Base-by-base conservation (phyloP, 805 yeast genomes). In the Candida maris region DNA sequence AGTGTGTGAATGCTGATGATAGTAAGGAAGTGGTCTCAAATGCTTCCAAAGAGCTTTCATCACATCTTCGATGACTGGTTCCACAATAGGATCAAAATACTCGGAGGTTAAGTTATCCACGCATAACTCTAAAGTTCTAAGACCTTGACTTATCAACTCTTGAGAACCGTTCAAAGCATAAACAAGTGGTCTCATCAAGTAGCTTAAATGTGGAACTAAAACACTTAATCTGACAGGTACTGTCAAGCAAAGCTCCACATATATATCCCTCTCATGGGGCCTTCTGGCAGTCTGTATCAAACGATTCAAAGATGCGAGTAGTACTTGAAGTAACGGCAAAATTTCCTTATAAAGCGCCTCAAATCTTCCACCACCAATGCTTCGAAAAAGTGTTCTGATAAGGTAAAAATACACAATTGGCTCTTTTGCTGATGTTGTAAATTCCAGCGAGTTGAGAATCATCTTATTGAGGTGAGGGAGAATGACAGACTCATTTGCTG, bases 21-120 rank as follows among this genome's bases (percentile, higher is more conserved):
- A 86, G 56, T 87, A 88, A 0, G 99, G 97, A 23, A 89, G 73
- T 2, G 99, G 98, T 51, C 80, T 80, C 47, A 93, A 62, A 49
- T 91, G 93, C 44, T 77, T 81, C 91, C 96, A 93, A 22, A 93
- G 67, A 0, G 97, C 95, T 25, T 82, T 80, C 86, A 89, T 85
- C 2, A 94, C 88, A 49, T 93, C 97, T 42, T 85, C 94, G 36
- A 91, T 80, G 2, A 89, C 97, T 0, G 99, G 97, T 54, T 89
- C 97, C 42, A 93, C 80, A 56, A 93, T 89, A 2, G 98, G 97
- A 52, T 93, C 98, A 59, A 93, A 88, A 59, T 89, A 93, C 46
- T 89, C 95, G 0, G 97, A 95, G 0, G 97, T 94, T 42, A 93
- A 62, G 52, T 94, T 93, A 53, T 93, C 99, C 17, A 93, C 96